phyloP scores from a whole-genome alignment of 805 yeast genomes.

The Candida bentonensis region DNA sequence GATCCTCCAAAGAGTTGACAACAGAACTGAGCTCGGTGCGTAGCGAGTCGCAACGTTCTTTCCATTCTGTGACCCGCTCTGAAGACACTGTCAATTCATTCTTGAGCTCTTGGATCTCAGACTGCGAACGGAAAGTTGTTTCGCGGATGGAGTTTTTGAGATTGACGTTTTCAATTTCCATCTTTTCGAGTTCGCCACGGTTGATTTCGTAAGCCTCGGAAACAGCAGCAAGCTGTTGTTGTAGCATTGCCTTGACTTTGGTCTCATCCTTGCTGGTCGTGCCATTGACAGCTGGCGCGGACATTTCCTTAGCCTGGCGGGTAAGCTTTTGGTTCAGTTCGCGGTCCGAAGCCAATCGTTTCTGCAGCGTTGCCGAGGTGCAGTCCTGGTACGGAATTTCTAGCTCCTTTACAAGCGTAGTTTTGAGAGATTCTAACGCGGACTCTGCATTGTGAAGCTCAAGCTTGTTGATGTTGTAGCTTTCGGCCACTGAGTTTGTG shows the following conservation, averaged over 20 bases:
- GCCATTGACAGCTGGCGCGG: background rate
- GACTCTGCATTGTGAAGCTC: background rate
- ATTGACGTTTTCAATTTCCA: conserved; percentile 15
- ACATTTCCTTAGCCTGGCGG: background rate
- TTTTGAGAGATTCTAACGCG: background rate
- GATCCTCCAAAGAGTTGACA: conserved; percentile 21
- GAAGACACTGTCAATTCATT: conserved; percentile 9
- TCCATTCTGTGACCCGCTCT: background rate
- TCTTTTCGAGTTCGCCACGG: conserved; percentile 11
- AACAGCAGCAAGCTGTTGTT: conserved; percentile 10
- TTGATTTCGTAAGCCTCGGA: conserved; percentile 11
- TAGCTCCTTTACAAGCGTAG: background rate
- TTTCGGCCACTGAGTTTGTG: background rate
- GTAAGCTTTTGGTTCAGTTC: background rate
- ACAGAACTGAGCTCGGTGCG: conserved; percentile 19
- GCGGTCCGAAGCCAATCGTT: background rate
- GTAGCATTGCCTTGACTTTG: conserved; percentile 5
- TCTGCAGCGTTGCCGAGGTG: background rate
- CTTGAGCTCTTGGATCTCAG: conserved; percentile 13
- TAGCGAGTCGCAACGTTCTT: conserved; percentile 12
- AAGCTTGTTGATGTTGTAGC: background rate
- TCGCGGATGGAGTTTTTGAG: conserved; percentile 13
- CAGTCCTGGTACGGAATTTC: background rate
- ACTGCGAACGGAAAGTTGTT: conserved; percentile 11
- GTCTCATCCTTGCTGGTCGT: background rate